Percentiles rank a stretch among this genome's conserved stretches.
Evolutionary conservation across 169 alveolate genomes (phyloP).

Genomic region (Perkinsus chesapeaki): DNA sequence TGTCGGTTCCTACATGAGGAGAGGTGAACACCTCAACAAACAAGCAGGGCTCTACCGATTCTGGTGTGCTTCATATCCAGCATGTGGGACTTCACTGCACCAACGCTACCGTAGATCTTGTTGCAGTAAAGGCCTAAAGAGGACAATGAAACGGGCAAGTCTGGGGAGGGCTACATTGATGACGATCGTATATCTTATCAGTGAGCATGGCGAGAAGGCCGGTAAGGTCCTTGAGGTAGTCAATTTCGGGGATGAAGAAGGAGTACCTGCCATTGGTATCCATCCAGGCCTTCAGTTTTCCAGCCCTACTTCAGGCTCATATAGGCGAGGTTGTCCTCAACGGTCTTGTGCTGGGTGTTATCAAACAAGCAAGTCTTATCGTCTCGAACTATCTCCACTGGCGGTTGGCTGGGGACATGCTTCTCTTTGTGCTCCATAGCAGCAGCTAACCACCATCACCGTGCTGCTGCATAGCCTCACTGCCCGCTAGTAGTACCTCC

Average conservation of each 20-base stretch:
- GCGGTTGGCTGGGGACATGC: neutral
- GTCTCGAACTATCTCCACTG: neutral
- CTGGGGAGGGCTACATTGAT: neutral
- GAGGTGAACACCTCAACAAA: too few species aligned
- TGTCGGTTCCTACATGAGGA: neutral
- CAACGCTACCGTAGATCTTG: neutral
- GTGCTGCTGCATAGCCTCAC: neutral
- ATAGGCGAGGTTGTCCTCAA: neutral
- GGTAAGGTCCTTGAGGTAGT: neutral
- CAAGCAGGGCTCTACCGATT: too few species aligned
- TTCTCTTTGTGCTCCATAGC: neutral
- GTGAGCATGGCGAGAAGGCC: neutral
- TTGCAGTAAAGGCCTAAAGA: neutral
- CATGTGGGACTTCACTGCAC: neutral
- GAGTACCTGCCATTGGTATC: neutral
- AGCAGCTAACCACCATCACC: neutral
- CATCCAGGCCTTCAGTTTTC: neutral
- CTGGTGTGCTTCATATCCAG: neutral
- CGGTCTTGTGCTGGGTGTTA: neutral
- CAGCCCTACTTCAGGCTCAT: neutral
- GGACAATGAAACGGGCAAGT: neutral
- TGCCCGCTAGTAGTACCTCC: neutral
- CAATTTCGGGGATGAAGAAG: neutral
- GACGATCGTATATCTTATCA: neutral
- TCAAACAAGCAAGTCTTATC: neutral